Percentiles rank a stretch among this genome's conserved stretches.
phyloP scores from a whole-genome alignment of 768 basidiomycete species.

The Mrakia gelida region DNA sequence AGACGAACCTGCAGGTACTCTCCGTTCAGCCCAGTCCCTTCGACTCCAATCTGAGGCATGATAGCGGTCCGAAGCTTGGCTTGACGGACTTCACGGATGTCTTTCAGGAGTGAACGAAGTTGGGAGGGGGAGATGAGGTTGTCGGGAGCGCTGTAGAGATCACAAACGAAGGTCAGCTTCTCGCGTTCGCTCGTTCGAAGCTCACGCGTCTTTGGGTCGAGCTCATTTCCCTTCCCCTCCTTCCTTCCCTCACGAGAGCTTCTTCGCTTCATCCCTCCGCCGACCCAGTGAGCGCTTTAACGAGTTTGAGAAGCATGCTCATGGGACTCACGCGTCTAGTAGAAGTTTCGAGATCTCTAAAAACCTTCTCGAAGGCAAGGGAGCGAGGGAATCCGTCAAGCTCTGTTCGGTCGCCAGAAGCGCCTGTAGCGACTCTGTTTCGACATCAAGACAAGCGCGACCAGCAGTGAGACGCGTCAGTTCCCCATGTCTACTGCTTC shows the following conservation, averaged over 20 bases:
- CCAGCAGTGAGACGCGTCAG: background rate
- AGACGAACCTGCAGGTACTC: constrained; percentile 68
- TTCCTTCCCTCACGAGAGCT: background rate
- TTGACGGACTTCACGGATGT: constrained; percentile 91
- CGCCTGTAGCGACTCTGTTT: constrained; percentile 16
- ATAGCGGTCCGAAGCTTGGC: constrained; percentile 88
- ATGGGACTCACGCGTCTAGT: constrained; percentile 72
- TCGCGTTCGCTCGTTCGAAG: background rate
- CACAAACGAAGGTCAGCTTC: background rate
- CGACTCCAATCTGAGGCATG: constrained; percentile 34
- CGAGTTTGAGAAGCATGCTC: background rate
- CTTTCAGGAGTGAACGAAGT: constrained; percentile 78
- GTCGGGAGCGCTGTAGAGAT: constrained; percentile 69
- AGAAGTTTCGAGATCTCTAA: constrained; percentile 86
- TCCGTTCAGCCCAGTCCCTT: constrained; percentile 60
- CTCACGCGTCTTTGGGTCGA: background rate
- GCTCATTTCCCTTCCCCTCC: background rate
- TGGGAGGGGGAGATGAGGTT: constrained; percentile 81
- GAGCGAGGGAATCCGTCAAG: constrained; percentile 61
- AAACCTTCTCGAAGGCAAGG: constrained; percentile 72
- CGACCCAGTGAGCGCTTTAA: background rate
- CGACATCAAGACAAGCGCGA: background rate
- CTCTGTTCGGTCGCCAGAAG: constrained; percentile 56
- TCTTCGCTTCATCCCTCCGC: background rate
- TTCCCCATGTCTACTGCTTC: background rate